phyloP scores from a whole-genome alignment of 2,329 filamentous ascomycete genomes.

The Diaporthe ampelina region DNA sequence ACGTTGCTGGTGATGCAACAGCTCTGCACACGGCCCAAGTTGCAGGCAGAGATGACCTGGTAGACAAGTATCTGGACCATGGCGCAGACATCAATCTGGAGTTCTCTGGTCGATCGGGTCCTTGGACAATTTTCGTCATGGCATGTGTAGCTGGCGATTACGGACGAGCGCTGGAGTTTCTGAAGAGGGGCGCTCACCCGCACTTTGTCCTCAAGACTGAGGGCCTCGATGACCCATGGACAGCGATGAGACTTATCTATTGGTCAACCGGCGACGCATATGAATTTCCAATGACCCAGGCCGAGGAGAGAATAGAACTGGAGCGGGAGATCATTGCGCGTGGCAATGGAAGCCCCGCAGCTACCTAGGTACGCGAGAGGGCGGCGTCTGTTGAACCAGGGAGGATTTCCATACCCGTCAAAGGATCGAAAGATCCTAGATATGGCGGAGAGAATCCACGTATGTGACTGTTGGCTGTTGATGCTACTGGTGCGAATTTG shows the following conservation, averaged over 20 bases:
- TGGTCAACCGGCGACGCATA: no score
- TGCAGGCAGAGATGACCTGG: neutral
- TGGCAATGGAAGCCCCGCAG: no score
- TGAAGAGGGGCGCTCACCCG: neutral
- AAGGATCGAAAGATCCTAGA: no score
- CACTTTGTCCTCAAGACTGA: neutral
- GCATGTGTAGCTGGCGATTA: neutral
- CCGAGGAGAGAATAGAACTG: neutral
- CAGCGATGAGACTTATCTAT: conserved; percentile 1
- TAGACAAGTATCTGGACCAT: neutral
- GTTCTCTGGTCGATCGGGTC: neutral
- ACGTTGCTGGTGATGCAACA: no score
- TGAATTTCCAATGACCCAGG: no score
- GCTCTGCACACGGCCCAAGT: neutral
- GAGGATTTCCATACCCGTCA: no score
- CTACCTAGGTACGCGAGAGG: no score
- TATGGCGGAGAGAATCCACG: no score
- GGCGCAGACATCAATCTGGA: conserved; percentile 4
- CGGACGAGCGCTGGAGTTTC: neutral
- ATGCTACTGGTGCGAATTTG: no score
- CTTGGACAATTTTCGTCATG: conserved; percentile 8
- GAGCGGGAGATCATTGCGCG: neutral
- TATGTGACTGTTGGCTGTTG: no score
- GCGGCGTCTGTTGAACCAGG: no score
- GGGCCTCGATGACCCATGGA: neutral